Conservation (phyloP, 1,284 basidiomycete species). For the Puccinia novopanici region DNA sequence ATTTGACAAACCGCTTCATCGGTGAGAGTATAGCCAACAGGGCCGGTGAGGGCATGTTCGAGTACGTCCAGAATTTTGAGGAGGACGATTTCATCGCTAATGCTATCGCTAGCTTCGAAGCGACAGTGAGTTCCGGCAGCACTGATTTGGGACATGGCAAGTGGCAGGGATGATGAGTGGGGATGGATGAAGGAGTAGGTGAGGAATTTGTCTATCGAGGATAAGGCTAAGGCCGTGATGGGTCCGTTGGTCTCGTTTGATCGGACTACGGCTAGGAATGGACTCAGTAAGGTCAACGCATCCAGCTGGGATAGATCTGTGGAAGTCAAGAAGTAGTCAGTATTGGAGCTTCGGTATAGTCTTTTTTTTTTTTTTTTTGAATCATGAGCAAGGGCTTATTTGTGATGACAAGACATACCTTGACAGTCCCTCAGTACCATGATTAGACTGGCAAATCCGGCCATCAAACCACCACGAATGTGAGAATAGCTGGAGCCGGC, state of each 20-base stretch:
- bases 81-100: conserved; percentile 92
- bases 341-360: background rate
- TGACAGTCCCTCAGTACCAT: conserved; percentile 71
- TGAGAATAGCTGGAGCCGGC: conserved; percentile 17
- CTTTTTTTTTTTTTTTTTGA: no score
- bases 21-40: conserved; percentile 70
- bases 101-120: conserved; percentile 93
- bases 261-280: conserved; percentile 89
- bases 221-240: conserved; percentile 84
- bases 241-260: conserved; percentile 90
- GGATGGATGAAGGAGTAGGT: conserved; percentile 72
- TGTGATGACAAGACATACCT: no score
- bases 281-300: conserved; percentile 67
- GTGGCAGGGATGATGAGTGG: conserved; percentile 60
- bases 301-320: conserved; percentile 58
- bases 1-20: conserved; percentile 97
- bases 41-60: conserved; percentile 74
- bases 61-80: conserved; percentile 89
- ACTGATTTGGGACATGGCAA: conserved; percentile 79
- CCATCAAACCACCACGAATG: conserved; percentile 67
- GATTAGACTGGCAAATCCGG: conserved; percentile 82
- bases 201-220: conserved; percentile 83
- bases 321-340: background rate
- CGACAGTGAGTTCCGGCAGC: conserved; percentile 91
- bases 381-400: no score